phyloP scores from a whole-genome alignment of 2,329 filamentous ascomycete species.

The Myriosclerotinia scirpicola region DNA sequence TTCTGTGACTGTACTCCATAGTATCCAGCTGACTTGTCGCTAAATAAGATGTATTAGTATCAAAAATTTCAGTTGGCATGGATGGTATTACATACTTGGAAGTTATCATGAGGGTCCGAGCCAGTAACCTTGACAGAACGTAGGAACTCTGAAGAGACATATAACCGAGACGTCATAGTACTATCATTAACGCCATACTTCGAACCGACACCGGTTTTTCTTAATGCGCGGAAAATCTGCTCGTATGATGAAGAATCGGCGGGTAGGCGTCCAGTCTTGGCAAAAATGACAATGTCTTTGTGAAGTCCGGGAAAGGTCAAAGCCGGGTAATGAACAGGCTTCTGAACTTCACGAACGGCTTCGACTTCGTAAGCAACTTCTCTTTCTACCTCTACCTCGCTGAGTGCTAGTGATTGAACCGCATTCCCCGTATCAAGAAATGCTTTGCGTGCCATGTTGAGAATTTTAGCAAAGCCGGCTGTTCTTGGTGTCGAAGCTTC shows the following conservation, averaged over 20 bases:
- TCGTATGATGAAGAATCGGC: neutral
- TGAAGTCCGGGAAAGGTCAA: neutral
- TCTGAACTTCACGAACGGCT: neutral
- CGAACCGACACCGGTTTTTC: neutral
- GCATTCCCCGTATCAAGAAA: neutral
- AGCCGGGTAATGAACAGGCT: neutral
- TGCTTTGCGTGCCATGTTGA: neutral
- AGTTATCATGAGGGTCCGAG: neutral
- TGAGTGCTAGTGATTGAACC: neutral
- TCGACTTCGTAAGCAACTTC: neutral
- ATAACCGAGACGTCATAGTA: neutral
- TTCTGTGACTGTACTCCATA: neutral
- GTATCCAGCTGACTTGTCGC: neutral
- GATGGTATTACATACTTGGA: neutral
- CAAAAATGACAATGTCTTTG: neutral
- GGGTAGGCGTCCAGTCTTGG: neutral
- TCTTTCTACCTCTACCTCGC: neutral
- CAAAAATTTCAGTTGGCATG: no score
- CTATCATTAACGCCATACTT: neutral
- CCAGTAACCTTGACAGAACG: neutral
- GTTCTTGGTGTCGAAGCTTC: neutral
- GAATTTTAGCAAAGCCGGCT: neutral
- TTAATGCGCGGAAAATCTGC: neutral
- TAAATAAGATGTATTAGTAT: neutral
- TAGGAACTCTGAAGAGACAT: neutral